Evolutionary conservation across 2,329 filamentous ascomycete genomes (phyloP), one percentile per base, ranked within the genome.

Genomic region (Cordyceps fumosorosea): DNA sequence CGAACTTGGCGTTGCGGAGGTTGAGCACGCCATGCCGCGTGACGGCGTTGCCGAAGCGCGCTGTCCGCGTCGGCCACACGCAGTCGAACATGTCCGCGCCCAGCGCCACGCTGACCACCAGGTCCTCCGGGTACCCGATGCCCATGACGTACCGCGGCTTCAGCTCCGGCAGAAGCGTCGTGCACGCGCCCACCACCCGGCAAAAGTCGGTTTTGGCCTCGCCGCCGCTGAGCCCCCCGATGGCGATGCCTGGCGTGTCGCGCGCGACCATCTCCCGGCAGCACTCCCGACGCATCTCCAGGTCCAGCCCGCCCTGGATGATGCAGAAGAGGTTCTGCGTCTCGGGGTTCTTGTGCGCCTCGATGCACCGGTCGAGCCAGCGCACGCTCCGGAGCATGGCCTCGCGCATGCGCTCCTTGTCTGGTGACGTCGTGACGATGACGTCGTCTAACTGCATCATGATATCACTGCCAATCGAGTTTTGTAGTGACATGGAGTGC

Each of bases 121-220:
- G 80, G 71, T 99, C 95, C 77, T 98, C 95, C 1, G 95, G 95
- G 74, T 97, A 99, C 14, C 95, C 92, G 67, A 99, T 95, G 20
- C 95, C 95, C 96, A 99, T 99, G 62, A 99, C 93, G 76, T 99
- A 99, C 73, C 95, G 84, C n/a, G 95, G 95, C 76, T 99, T 99
- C 65, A 90, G 80, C 63, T 93, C 89, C 0, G 96, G 96, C 20
- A 99, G 81, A 63, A 96, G 75, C 37, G 81, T 84, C 1, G 95
- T 98, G 74, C 95, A 98, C 2, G 91, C 87, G 63, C 87, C 83
- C 29, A 98, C 93, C 24, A 97, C 95, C 70, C 86, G 86, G 76
- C 95, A 99, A 72, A 93, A 99, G 69, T 95, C 90, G 29, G 85
- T 83, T 75, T 99, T 99, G 18, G 91, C 95, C 77, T 99, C 96